Percentiles rank a stretch among this genome's conserved stretches.
These are phyloP conservation scores for Paecilomyces sp. DNA, from an alignment of 2,329 filamentous ascomycete genomes.

Conservation along the genomic window DNA sequence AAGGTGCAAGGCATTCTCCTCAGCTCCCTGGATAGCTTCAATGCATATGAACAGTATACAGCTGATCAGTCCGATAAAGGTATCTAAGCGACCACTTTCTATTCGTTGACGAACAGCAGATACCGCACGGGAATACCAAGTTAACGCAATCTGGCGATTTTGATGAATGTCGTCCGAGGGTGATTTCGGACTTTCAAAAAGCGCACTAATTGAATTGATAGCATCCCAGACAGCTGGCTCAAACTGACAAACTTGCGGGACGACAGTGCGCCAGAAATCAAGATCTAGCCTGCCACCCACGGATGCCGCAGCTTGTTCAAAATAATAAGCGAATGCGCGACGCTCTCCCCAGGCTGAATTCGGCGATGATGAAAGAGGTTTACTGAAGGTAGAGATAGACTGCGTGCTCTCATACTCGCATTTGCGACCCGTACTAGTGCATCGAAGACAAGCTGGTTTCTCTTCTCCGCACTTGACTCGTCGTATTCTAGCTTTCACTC, in stretches of 20 bases:
- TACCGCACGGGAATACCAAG: slow-evolving; percentile 25
- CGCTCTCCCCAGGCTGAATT: slow-evolving; percentile 23
- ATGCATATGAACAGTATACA: slow-evolving; percentile 28
- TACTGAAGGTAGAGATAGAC: slow-evolving; percentile 2
- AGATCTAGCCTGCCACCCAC: slow-evolving; percentile 27
- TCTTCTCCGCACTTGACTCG: slow-evolving; percentile 28
- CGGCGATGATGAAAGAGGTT: slow-evolving; percentile 12
- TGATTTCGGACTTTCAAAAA: slow-evolving; percentile 23
- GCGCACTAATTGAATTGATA: slow-evolving; percentile 27
- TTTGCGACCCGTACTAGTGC: slow-evolving; percentile 21
- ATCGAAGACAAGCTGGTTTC: slow-evolving; percentile 24
- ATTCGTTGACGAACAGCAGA: slow-evolving; percentile 18
- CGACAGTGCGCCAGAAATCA: slow-evolving; percentile 27
- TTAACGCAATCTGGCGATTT: slow-evolving; percentile 18
- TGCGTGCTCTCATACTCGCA: slow-evolving; percentile 21
- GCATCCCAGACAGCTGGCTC: slow-evolving; percentile 34
- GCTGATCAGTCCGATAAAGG: slow-evolving; percentile 22
- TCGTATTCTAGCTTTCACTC: slow-evolving; percentile 16
- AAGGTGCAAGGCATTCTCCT: slow-evolving; percentile 19
- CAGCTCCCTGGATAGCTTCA: slow-evolving; percentile 19
- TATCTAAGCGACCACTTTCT: slow-evolving; percentile 14
- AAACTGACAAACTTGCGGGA: slow-evolving; percentile 27
- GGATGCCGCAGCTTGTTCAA: slow-evolving; percentile 21
- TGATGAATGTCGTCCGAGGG: slow-evolving; percentile 6
- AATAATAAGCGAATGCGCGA: slow-evolving; percentile 32